A percentile compares a stretch with the other conserved stretches of the same genome.
Conservation (phyloP, 2,329 filamentous ascomycete species). For the Plectosphaerella plurivora region DNA sequence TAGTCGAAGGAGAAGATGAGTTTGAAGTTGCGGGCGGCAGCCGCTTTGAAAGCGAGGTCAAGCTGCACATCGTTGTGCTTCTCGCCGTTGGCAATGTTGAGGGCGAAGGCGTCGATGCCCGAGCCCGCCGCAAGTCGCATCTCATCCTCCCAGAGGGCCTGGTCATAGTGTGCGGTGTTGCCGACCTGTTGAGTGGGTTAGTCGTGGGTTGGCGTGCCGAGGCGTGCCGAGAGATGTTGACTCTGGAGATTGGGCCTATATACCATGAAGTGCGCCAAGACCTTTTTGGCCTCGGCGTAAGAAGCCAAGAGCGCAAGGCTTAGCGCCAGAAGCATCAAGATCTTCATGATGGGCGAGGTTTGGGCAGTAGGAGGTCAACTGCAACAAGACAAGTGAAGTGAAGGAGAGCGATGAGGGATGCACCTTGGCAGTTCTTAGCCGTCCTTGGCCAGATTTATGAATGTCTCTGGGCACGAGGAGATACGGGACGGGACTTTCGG, state of each 20-base stretch:
- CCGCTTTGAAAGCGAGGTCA: constrained; percentile 7
- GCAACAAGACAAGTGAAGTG: too few species aligned
- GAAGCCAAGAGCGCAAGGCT: too few species aligned
- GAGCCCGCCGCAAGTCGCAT: constrained; percentile 38
- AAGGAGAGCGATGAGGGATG: too few species aligned
- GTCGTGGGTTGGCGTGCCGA: neutral
- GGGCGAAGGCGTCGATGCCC: constrained; percentile 25
- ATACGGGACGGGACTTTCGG: too few species aligned
- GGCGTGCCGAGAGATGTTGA: neutral
- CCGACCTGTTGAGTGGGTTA: constrained; percentile 4
- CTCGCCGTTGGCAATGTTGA: constrained; percentile 9
- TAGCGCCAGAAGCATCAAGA: too few species aligned
- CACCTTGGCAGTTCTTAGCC: too few species aligned
- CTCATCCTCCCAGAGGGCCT: constrained; percentile 41
- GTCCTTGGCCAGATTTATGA: too few species aligned
- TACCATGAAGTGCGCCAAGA: neutral
- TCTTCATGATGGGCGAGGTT: too few species aligned
- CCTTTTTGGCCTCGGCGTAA: neutral
- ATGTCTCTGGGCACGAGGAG: too few species aligned
- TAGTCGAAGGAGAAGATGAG: constrained; percentile 28
- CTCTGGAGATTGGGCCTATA: neutral
- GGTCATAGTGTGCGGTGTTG: constrained; percentile 16
- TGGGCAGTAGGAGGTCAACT: too few species aligned
- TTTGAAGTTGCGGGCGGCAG: constrained; percentile 16
- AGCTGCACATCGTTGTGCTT: constrained; percentile 4